Conservation (phyloP, 768 basidiomycete species). For the Leccinellum albellum region DNA sequence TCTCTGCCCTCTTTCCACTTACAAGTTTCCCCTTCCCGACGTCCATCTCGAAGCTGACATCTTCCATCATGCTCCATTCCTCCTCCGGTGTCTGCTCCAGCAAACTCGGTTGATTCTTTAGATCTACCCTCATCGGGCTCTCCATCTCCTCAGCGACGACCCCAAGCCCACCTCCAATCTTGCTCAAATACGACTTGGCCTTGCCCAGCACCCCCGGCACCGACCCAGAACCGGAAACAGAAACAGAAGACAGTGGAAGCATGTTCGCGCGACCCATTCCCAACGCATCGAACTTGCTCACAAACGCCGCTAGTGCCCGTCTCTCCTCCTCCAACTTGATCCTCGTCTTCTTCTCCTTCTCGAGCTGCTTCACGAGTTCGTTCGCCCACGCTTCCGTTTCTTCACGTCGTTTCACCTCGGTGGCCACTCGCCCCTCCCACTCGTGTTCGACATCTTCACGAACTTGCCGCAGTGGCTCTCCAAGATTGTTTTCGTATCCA, state of each 20-base stretch:
- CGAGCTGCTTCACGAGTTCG: constrained; percentile 70
- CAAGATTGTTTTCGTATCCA: constrained; percentile 72
- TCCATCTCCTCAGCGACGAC: constrained; percentile 32
- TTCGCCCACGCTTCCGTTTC: constrained; percentile 72
- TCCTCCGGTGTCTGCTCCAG: constrained; percentile 61
- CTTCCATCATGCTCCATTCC: constrained; percentile 43
- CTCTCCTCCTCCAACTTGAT: constrained; percentile 73
- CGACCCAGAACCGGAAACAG: constrained; percentile 1
- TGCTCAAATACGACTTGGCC: constrained; percentile 50
- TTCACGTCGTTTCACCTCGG: constrained; percentile 55
- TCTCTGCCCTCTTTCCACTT: constrained; percentile 32
- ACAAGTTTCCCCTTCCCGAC: constrained; percentile 18
- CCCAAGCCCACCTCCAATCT: constrained; percentile 22
- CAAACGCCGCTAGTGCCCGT: constrained; percentile 73
- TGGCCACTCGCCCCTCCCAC: constrained; percentile 58
- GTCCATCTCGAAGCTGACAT: constrained; percentile 53
- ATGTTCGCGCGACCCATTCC: constrained; percentile 44
- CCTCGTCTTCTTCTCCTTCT: constrained; percentile 74
- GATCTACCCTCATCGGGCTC: constrained; percentile 52
- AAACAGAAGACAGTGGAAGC: constrained; percentile 29
- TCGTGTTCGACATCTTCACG: constrained; percentile 74
- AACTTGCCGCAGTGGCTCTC: constrained; percentile 61
- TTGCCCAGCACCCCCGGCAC: constrained; percentile 29
- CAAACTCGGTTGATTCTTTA: constrained; percentile 46
- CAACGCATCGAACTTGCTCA: constrained; percentile 75